Evolutionary conservation across 257 asterid species (phyloP).

Genomic region (Petunia secreta): DNA sequence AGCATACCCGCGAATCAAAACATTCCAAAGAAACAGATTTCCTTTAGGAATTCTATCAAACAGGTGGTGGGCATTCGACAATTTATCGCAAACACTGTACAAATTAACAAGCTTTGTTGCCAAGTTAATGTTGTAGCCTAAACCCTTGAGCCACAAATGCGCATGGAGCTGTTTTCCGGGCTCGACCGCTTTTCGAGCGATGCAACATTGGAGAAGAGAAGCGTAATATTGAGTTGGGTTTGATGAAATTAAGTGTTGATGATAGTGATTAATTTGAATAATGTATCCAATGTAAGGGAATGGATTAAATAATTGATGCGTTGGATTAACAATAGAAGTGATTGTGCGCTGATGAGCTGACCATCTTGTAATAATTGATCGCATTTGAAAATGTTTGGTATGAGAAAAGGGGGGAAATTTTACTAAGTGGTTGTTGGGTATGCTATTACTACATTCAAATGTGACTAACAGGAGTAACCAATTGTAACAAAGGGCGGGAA

Average conservation of each 20-base stretch:
- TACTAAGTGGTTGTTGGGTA: background rate
- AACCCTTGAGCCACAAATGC: conserved; percentile 44
- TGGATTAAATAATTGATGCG: background rate
- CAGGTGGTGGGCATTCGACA: conserved; percentile 50
- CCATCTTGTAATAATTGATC: conserved; percentile 9
- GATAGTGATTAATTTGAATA: conserved; percentile 22
- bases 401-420: background rate
- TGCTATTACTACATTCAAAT: too few relatives aligned
- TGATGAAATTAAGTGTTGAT: background rate
- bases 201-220: conserved; percentile 50
- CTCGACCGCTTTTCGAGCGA: conserved; percentile 43
- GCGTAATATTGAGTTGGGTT: conserved; percentile 36
- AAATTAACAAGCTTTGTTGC: conserved; percentile 62
- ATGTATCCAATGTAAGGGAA: background rate
- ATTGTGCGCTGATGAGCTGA: background rate
- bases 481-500: background rate
- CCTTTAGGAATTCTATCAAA: conserved; percentile 60
- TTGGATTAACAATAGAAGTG: background rate
- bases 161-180: conserved; percentile 69
- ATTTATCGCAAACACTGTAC: conserved; percentile 44
- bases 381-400: background rate
- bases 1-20: conserved; percentile 66
- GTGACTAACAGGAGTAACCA: too few relatives aligned
- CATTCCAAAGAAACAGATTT: conserved; percentile 65
- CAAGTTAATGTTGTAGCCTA: conserved; percentile 37